Base-by-base conservation (phyloP, 2,329 filamentous ascomycete species). In the Penicillium oxalicum region DNA sequence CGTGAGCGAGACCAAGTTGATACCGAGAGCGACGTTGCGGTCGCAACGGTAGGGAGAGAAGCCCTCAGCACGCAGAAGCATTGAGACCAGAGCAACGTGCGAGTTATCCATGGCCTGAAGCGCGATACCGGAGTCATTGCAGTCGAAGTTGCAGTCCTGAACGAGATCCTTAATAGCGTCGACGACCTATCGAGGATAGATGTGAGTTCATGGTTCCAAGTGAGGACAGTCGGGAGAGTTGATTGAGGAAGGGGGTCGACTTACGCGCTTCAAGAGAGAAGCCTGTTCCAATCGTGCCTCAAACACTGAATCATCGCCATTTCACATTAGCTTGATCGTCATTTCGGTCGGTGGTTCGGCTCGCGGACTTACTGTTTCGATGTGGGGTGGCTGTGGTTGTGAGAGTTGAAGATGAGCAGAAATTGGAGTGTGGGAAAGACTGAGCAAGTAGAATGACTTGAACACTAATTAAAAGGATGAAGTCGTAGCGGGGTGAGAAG, bases 41-140 rank as follows among this genome's bases (percentile, higher is more conserved):
- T 98, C 93, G 80, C 93, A 98, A 71, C 93, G 89, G 80, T 89
- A 98, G 45, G 90, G 91, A 5, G 84, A 85, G 79, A 98, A 98
- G 61, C 84, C 84, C 70, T 97, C 93, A 52, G 91, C 87, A 77
- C 93, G 93, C 71, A 98, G 87, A 80, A 95, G 84, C 93, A 98
- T 98, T 59, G 93, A 96, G 46, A 98, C 93, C 47, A 98, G 88
- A 54, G 93, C 93, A 63, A 98, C 93, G 75, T 98, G 93, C 44
- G 91, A 97, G 82, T 97, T 98, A 79, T 98, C 93, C 94, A 98
- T 98, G 66, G 93, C 93, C 75, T 98, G 93, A 48, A 98, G 87
- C 44, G 91, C 91, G 66, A 98, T 93, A 55, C 93, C 93, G 47
- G 89, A 91, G 80, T 98, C 94, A 86, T 97, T 98, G 86, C 94